These are phyloP conservation scores for Fusarium musae DNA, from an alignment of 2,329 filamentous ascomycete genomes.

Conservation along the genomic window DNA sequence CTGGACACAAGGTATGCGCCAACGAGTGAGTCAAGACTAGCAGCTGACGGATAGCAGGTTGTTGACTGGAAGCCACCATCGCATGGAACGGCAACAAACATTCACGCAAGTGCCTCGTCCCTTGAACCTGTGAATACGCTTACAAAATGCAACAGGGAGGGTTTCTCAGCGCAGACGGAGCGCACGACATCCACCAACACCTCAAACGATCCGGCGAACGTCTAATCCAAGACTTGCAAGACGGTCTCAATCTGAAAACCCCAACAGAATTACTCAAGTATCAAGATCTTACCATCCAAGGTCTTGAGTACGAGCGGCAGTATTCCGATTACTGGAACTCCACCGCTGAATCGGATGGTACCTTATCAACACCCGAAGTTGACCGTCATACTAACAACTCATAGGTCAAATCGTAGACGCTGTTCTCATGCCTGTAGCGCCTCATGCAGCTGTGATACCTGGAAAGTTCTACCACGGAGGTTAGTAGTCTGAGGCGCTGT, in stretches of 20 bases:
- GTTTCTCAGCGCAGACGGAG: slow-evolving; percentile 49
- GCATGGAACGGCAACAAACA: slow-evolving; percentile 9
- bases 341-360: slow-evolving; percentile 59
- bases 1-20: slow-evolving; percentile 53
- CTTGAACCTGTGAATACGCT: background rate
- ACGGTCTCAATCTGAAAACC: slow-evolving; percentile 44
- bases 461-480: slow-evolving; percentile 55
- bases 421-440: slow-evolving; percentile 61
- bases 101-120: background rate
- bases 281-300: slow-evolving; percentile 61
- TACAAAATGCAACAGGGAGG: slow-evolving; percentile 15
- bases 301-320: slow-evolving; percentile 64
- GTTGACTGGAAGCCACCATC: slow-evolving; percentile 29
- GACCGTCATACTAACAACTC: too few relatives aligned
- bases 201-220: slow-evolving; percentile 67
- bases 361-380: too few relatives aligned
- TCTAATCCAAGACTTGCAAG: slow-evolving; percentile 54
- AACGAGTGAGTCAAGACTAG: accelerated
- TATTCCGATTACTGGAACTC: slow-evolving; percentile 75
- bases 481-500: background rate
- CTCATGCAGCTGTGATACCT: slow-evolving; percentile 60
- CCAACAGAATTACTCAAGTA: slow-evolving; percentile 47
- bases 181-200: slow-evolving; percentile 54
- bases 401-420: slow-evolving; percentile 62
- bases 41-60: slow-evolving; percentile 42